Percentiles rank a stretch among this genome's conserved stretches.
phyloP scores from a whole-genome alignment of 768 basidiomycete species.

The Podaxis sp. region DNA sequence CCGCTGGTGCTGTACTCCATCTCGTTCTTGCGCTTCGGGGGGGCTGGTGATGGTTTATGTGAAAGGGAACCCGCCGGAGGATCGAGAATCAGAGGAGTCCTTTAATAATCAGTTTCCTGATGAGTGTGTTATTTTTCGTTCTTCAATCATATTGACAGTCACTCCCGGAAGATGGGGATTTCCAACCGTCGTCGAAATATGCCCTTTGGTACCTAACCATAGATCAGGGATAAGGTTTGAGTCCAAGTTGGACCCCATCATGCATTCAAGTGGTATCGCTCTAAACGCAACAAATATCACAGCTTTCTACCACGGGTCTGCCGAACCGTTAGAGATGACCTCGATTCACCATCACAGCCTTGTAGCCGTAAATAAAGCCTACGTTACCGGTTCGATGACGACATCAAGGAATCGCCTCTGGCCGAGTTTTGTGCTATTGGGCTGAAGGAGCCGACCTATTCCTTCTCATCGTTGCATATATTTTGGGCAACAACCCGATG shows the following conservation, averaged over 20 bases:
- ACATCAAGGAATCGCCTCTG: too few species aligned
- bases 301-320: not conserved
- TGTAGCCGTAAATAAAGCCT: too few species aligned
- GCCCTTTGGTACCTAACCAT: not conserved
- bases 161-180: not conserved
- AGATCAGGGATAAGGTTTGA: not conserved
- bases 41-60: conserved; percentile 40
- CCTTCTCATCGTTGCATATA: too few species aligned
- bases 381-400: too few species aligned
- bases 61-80: not conserved
- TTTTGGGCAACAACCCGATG: too few species aligned
- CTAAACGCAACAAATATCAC: not conserved
- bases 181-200: not conserved
- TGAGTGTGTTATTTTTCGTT: conserved; percentile 7
- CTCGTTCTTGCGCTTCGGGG: conserved; percentile 94
- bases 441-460: too few species aligned
- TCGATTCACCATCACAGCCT: too few species aligned
- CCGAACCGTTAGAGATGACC: too few species aligned
- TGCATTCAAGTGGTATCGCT: not conserved
- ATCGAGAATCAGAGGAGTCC: not conserved
- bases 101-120: not conserved
- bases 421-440: too few species aligned
- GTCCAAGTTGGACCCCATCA: not conserved
- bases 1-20: conserved; percentile 85
- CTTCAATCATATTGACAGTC: conserved; percentile 3